Base-by-base conservation (phyloP, 1,284 basidiomycete genomes). In the Malassezia furfur region DNA sequence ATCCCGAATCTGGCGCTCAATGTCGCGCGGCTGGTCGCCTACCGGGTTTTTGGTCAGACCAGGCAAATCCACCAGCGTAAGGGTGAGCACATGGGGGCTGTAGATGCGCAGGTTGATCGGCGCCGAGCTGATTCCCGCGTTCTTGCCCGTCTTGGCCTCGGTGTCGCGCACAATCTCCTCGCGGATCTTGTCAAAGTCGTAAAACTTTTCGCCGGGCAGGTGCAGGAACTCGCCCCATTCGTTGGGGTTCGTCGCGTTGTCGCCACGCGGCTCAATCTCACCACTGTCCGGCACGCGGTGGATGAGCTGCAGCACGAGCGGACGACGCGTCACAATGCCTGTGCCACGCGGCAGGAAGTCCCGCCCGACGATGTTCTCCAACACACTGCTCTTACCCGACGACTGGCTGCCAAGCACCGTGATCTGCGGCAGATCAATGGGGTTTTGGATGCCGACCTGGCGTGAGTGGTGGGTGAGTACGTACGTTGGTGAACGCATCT, bases 181-280 rank as follows among this genome's bases (percentile, higher is more conserved):
- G 61, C 91, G 82, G 73, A 96, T 94, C 81, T 94, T 93, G 78
- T 84, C 81, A 78, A 98, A 98, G 79, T 98, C 93, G 76, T 85
- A 86, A 79, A 96, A 94, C 78, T 96, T 96, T 78, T 96, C 88
- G 53, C 87, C 87, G 0, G 93, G 91, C 44, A 94, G 81, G 75
- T 73, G 66, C 30, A 96, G 79, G 80, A 98, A 98, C 78, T 98
- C 93, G 72, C 91, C 93, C 93, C 93, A 98, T 78, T 96, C 93
- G 68, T 94, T 84, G 91, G 94, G 74, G 85, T 87, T 47, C 81
- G 79, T 63, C 85, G 81, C 65, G 37, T 80, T 80, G 54, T 56
- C 62, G 80, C 60, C 77, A 79, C 25, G 10, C 17, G 25, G 17
- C 31, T 10, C 31, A 17, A 47, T 15, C 10, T 28, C 51, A 14